Evolutionary conservation across 2,329 filamentous ascomycete species (phyloP).

Genomic region (Lachnellula subtilissima): DNA sequence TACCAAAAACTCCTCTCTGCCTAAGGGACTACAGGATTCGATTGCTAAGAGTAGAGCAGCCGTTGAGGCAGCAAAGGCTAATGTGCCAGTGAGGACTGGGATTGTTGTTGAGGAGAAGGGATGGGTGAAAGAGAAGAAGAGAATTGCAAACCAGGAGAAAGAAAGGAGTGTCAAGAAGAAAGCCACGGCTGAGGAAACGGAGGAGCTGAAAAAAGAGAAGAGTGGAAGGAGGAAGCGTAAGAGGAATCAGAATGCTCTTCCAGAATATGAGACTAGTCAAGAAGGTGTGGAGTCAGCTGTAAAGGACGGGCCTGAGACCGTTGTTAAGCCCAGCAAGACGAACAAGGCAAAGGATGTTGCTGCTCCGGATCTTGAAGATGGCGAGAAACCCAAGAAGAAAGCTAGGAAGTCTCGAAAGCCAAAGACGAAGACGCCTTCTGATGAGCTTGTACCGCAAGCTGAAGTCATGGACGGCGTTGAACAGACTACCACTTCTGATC

Average conservation of each 20-base stretch:
- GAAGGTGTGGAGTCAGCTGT: not conserved
- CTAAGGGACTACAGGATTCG: not conserved
- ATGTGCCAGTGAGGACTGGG: not conserved
- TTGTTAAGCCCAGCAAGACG: too few species aligned
- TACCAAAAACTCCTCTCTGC: not conserved
- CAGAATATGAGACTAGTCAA: not conserved
- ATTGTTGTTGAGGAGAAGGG: not conserved
- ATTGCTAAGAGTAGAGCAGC: not conserved
- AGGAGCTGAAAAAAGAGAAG: not conserved
- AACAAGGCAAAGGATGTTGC: not conserved
- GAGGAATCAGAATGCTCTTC: conserved; percentile 21
- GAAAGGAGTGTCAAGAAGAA: not conserved
- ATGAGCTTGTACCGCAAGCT: not conserved
- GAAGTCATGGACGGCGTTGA: not conserved
- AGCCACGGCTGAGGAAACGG: not conserved
- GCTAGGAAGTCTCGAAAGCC: not conserved
- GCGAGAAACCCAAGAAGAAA: not conserved
- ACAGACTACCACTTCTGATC: not conserved
- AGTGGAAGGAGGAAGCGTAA: conserved; percentile 19
- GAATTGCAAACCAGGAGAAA: not conserved
- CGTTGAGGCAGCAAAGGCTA: not conserved
- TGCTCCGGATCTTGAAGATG: not conserved
- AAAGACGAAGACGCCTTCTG: not conserved
- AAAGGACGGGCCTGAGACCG: too few species aligned
- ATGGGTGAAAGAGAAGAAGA: not conserved